Evolutionary conservation across 1,284 basidiomycete genomes (phyloP), one percentile per base, ranked within the genome.

Genomic region (Tilletia setariae): DNA sequence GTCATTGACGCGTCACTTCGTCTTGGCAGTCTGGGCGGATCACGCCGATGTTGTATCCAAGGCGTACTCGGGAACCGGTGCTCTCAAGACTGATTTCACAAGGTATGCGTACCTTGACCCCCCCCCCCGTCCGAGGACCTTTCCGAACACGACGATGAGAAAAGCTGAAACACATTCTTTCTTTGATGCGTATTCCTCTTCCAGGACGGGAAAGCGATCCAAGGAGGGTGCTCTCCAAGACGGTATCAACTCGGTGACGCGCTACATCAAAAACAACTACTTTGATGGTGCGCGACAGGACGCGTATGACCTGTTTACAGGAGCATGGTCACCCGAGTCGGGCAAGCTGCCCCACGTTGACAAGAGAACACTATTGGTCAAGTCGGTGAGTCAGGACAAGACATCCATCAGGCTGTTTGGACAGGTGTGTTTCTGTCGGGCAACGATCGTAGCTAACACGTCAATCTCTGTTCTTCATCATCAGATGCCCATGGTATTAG

Each of bases 191-290:
- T 61, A 25, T 9, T 49, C 15, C 25, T 19, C n/a, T 1, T 44
- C 6, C 44, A 78, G 84, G 63, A 98, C 94, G 0, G 95, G 94
- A 76, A 91, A 91, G 83, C 88, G 94, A 25, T 93, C 92, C 81
- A 97, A 97, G 30, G 71, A 77, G 59, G 95, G 95, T 32, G 83
- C 86, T 32, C 77, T 96, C 62, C 89, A 94, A 79, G 96, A 98
- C 83, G 92, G 93, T 0, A 85, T 89, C 83, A 98, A 98, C 83
- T 91, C 91, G 21, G 82, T 89, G 1, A 87, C 90, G 84, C 89
- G 96, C 71, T 99, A 98, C 82, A 80, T 97, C 74, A 94, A 91
- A 86, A 98, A 98, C 86, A 98, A 97, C 83, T 94, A 93, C 85
- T 92, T 97, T 78, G 96, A 98, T 82, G 96, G 96, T 6, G 87